These are phyloP conservation scores for Epichloe hybrida DNA, from an alignment of 2,329 filamentous ascomycete genomes.

Conservation along the genomic window DNA sequence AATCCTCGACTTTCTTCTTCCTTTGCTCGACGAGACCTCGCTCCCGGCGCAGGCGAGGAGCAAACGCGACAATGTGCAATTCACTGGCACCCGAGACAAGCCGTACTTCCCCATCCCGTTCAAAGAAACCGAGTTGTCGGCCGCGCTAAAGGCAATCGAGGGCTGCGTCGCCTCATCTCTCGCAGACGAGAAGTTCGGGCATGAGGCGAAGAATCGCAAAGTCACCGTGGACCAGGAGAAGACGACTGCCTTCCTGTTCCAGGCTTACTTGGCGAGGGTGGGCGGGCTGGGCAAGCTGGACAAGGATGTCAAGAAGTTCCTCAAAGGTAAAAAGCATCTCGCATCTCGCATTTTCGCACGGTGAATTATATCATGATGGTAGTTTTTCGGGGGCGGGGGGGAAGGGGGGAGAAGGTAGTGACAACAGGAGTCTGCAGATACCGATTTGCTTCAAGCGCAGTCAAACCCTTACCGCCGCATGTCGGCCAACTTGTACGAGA, in stretches of 20 bases:
- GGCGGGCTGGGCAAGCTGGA: constrained; percentile 26
- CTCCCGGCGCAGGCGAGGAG: constrained; percentile 16
- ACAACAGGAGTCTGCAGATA: constrained; percentile 35
- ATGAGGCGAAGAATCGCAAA: constrained; percentile 3
- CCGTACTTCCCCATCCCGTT: constrained; percentile 34
- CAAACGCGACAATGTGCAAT: constrained; percentile 15
- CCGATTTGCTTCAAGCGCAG: constrained; percentile 57
- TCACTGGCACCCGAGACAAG: constrained; percentile 20
- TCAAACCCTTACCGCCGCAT: constrained; percentile 58
- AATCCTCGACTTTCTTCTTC: constrained; percentile 13
- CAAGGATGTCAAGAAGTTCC: constrained; percentile 11
- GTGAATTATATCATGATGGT: too few species aligned
- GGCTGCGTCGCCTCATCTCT: constrained; percentile 19
- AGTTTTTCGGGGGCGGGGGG: not conserved
- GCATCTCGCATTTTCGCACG: not conserved
- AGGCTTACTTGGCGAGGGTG: constrained; percentile 23
- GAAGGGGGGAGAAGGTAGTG: not conserved
- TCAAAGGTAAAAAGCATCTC: constrained; percentile 2
- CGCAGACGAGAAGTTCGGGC: constrained; percentile 13
- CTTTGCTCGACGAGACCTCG: constrained; percentile 15
- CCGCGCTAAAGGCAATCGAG: constrained; percentile 31
- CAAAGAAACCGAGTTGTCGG: constrained; percentile 31
- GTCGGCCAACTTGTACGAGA: constrained; percentile 59
- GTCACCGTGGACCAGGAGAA: constrained; percentile 24
- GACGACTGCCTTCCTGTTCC: constrained; percentile 28